Evolutionary conservation across 1,139 yeast genomes (phyloP).

Genomic region (Hyphopichia burtonii): DNA sequence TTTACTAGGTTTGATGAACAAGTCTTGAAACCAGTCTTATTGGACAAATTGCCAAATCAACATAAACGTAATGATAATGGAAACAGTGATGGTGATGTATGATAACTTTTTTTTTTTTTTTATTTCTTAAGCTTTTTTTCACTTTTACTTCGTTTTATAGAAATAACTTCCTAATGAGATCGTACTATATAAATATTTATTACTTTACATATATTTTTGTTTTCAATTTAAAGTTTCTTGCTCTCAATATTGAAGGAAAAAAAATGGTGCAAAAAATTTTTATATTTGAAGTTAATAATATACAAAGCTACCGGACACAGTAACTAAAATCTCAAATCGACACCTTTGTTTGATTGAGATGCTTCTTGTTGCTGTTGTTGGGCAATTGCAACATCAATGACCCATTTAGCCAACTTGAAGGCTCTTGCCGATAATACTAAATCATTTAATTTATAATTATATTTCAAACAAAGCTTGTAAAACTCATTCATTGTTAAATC

Average conservation of each 20-base stretch:
- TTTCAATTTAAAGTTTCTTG: slow-evolving; percentile 1
- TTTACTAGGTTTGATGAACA: slow-evolving; percentile 91
- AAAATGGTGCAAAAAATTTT: no score
- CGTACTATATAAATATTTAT: slow-evolving; percentile 1
- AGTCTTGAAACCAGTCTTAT: slow-evolving; percentile 90
- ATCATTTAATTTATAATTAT: slow-evolving; percentile 62
- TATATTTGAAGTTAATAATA: no score
- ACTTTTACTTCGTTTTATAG: not conserved
- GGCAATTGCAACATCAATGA: slow-evolving; percentile 63
- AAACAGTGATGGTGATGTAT: not conserved
- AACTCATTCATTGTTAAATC: slow-evolving; percentile 64
- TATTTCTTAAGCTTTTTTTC: not conserved
- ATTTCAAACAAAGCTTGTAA: slow-evolving; percentile 60
- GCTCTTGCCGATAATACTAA: slow-evolving; percentile 61
- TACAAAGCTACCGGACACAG: no score
- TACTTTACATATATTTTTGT: not conserved
- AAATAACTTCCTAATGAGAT: not conserved
- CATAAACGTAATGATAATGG: slow-evolving; percentile 9
- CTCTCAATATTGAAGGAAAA: not conserved
- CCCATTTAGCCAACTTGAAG: slow-evolving; percentile 68
- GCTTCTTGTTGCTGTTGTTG: slow-evolving; percentile 31
- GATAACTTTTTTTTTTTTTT: not conserved
- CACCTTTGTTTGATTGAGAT: slow-evolving; percentile 5
- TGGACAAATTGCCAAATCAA: slow-evolving; percentile 51
- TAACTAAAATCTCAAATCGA: no score